phyloP scores from a whole-genome alignment of 2,329 filamentous ascomycete species.

The Aspergillus quadricinctus region DNA sequence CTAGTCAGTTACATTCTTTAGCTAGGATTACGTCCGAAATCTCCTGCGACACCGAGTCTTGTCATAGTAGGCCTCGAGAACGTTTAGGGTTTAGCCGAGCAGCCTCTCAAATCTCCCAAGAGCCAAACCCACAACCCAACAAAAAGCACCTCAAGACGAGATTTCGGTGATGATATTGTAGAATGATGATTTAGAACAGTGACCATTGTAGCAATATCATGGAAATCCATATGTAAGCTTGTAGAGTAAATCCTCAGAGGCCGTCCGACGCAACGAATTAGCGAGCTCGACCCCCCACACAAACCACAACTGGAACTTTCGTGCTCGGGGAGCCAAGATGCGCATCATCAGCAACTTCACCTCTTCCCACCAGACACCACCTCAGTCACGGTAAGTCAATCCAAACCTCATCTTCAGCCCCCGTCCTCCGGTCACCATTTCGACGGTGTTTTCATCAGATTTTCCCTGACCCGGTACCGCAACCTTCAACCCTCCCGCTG shows the following conservation, averaged over 20 bases:
- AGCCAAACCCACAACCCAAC: conserved; percentile 10
- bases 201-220: not conserved
- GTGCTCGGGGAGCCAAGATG: conserved; percentile 4
- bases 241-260: conserved; percentile 2
- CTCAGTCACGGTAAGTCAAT: conserved; percentile 9
- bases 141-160: not conserved
- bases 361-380: conserved; percentile 5
- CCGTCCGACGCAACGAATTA: conserved; percentile 15
- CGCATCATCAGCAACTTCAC: conserved; percentile 13
- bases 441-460: not conserved
- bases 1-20: no score
- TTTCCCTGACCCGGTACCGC: not conserved
- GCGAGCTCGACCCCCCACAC: conserved; percentile 24
- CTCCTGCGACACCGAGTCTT: not conserved
- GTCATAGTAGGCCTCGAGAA: not conserved
- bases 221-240: not conserved
- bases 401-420: conserved; percentile 1
- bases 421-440: not conserved
- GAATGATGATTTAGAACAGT: not conserved
- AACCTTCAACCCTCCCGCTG: not conserved
- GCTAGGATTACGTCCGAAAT: not conserved
- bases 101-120: conserved; percentile 18
- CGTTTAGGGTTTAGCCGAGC: conserved; percentile 40
- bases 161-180: not conserved
- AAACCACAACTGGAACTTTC: conserved; percentile 10